phyloP scores from a whole-genome alignment of 2,329 filamentous ascomycete genomes.

The Penicillium crustosum region DNA sequence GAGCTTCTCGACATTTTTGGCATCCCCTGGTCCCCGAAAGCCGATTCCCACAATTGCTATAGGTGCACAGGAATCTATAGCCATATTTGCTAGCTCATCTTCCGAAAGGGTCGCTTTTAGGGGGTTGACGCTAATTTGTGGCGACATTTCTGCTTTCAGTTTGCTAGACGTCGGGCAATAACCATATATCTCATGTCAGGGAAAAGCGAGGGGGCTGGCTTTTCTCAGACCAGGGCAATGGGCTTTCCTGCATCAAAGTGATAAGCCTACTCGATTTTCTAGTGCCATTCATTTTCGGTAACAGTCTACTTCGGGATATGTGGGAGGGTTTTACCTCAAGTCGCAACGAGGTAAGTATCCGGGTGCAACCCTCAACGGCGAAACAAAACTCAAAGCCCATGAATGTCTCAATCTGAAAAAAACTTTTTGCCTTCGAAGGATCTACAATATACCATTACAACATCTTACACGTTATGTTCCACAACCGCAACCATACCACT shows the following conservation, averaged over 20 bases:
- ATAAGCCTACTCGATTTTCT: neutral
- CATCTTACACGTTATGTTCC: neutral
- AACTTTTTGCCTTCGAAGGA: neutral
- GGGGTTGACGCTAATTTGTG: neutral
- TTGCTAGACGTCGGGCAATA: neutral
- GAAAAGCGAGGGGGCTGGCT: neutral
- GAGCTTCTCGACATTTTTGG: conserved; percentile 19
- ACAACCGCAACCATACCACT: conserved; percentile 1
- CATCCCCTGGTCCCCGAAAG: conserved; percentile 27
- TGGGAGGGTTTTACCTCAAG: neutral
- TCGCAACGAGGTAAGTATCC: conserved; percentile 5
- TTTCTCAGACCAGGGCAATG: neutral
- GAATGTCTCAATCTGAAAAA: conserved; percentile 3
- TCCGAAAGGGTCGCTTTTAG: neutral
- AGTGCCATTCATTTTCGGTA: neutral
- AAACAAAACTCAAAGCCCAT: neutral
- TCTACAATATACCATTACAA: neutral
- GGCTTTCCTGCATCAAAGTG: neutral
- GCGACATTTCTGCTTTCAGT: neutral
- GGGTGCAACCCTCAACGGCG: conserved; percentile 10
- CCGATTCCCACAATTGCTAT: conserved; percentile 31
- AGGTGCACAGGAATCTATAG: conserved; percentile 15
- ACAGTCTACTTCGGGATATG: neutral
- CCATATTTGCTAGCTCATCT: conserved; percentile 4
- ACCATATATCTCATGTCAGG: neutral